phyloP scores from a whole-genome alignment of 1,284 basidiomycete species.

The Heterobasidion occidentale region DNA sequence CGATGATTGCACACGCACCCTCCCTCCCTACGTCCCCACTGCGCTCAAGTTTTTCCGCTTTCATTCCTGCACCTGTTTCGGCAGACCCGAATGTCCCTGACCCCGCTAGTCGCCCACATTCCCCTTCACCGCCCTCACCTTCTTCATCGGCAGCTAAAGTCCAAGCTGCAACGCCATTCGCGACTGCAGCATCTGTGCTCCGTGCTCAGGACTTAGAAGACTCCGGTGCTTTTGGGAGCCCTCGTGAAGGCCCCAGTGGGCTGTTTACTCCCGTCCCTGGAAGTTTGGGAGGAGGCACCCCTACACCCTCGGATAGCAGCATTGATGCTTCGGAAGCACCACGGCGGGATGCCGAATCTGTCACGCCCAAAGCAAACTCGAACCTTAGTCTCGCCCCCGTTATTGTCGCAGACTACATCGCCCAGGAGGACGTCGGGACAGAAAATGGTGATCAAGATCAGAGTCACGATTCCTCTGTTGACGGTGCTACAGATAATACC shows the following conservation, averaged over 20 bases:
- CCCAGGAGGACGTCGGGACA: background rate
- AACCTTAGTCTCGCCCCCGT: background rate
- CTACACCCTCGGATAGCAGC: conserved; percentile 4
- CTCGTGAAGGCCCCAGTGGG: conserved; percentile 2
- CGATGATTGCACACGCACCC: background rate
- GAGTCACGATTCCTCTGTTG: no score
- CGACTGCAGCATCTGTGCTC: background rate
- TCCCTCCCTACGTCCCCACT: background rate
- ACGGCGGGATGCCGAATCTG: background rate
- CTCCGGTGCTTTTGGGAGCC: background rate
- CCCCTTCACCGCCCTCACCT: conserved; percentile 3
- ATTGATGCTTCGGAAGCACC: background rate
- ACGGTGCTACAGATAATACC: no score
- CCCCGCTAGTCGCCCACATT: conserved; percentile 14
- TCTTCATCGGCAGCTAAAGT: background rate
- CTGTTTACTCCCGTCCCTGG: conserved; percentile 11
- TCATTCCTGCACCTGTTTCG: conserved; percentile 31
- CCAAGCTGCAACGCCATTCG: background rate
- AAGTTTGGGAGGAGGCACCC: conserved; percentile 7
- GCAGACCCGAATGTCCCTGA: conserved; percentile 35
- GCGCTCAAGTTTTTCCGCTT: background rate
- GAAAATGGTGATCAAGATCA: no score
- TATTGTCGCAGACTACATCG: background rate
- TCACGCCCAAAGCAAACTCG: background rate
- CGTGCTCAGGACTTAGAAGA: conserved; percentile 2